Evolutionary conservation across 2,329 filamentous ascomycete species (phyloP).

Genomic region (Aquanectria penicillioides): DNA sequence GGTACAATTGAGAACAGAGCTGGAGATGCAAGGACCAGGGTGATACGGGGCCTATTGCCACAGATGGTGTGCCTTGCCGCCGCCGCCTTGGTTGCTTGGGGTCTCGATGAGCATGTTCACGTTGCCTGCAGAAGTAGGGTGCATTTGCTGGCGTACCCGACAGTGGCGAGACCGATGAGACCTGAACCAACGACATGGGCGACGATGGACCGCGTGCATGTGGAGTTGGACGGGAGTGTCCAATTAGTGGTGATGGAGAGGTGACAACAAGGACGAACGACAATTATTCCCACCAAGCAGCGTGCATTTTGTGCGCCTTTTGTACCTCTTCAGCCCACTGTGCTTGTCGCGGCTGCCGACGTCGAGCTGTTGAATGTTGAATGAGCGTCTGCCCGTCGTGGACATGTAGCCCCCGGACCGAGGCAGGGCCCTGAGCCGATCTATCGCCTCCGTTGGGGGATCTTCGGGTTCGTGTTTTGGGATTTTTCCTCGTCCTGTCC

Average conservation of each 20-base stretch:
- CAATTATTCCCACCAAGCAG: slow-evolving; percentile 27
- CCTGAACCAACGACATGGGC: slow-evolving; percentile 3
- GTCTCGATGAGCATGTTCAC: slow-evolving; percentile 1
- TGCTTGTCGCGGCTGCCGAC: no score
- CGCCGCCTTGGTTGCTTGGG: slow-evolving; percentile 11
- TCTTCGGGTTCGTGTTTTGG: slow-evolving; percentile 13
- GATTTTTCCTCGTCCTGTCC: slow-evolving; percentile 6
- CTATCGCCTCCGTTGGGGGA: slow-evolving; percentile 8
- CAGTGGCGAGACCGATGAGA: slow-evolving; percentile 13
- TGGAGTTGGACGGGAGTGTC: slow-evolving; percentile 5
- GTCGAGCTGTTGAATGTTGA: no score
- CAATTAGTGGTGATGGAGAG: background rate
- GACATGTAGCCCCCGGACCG: background rate
- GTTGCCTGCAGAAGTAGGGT: slow-evolving; percentile 14
- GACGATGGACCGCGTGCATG: slow-evolving; percentile 3
- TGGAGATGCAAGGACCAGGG: slow-evolving; percentile 28
- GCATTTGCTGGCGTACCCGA: slow-evolving; percentile 11
- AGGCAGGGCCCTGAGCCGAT: background rate
- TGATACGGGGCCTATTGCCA: slow-evolving; percentile 12
- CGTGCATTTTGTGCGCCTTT: no score
- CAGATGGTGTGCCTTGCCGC: slow-evolving; percentile 24
- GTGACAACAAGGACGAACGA: background rate
- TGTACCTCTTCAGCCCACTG: no score
- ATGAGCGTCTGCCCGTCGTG: no score
- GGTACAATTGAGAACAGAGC: slow-evolving; percentile 9